Base-by-base conservation (phyloP, 352 stramenopile species). In the Albugo laibachii region DNA sequence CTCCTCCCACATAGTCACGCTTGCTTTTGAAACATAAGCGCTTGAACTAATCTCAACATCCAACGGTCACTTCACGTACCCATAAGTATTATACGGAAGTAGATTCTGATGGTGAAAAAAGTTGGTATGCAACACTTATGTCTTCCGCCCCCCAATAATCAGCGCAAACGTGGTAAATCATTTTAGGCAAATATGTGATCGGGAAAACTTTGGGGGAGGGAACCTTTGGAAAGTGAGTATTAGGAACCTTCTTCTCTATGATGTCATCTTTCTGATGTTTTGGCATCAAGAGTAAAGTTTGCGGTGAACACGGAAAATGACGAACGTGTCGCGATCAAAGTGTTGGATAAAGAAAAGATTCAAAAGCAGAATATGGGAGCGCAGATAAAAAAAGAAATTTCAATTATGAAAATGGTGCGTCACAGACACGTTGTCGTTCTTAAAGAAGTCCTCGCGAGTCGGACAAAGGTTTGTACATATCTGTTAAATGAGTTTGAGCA, bases 331-430 rank as follows among this genome's bases (percentile, higher is more conserved):
- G 94, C 94, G 27, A 97, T 98, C 61, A 98, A 98, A 67, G 84
- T 96, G 55, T 71, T 98, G 52, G 91, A 98, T 63, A 98, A 98
- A 69, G 83, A 96, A 47, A 97, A 97, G 66, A 97, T 97, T 62
- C 88, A 98, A 62, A 96, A 97, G 62, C 89, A 98, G 61, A 97
- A 97, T 66, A 97, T 98, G 89, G 89, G 86, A 13, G 83, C 87
- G 27, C 94, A 98, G 69, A 93, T 98, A 60, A 98, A 98, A 66
- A 95, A 96, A 62, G 94, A 98, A 72, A 98, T 98, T 55, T 95
- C 83, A 11, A 97, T 98, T 53, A 97, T 98, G 91, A 98, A 97
- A 69, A 95, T 97, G 64, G 84, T 91, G 62, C 75, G 78, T 62
- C 75, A 91, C 62, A 75, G 72, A 54, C 75, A 91, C 59, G 73